Conservation (phyloP, 1,284 basidiomycete species). For the Ustilago shanxiensis region DNA sequence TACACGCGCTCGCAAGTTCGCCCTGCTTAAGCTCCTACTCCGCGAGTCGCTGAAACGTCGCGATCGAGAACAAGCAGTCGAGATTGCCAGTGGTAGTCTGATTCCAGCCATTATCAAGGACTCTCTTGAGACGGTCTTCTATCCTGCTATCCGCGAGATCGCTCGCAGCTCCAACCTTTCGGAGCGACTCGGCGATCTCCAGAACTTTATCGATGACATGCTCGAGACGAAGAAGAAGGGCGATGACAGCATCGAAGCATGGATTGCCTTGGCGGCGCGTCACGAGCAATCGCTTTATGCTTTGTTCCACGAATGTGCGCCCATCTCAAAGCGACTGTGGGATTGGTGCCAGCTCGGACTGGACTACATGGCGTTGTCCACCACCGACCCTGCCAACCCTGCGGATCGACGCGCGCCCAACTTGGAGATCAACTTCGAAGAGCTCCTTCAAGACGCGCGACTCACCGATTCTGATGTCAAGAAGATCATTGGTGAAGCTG, state of each 20-base stretch:
- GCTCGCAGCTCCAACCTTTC: conserved; percentile 57
- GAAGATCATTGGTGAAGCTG: conserved; percentile 58
- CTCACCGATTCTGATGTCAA: conserved; percentile 62
- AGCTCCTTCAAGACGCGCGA: conserved; percentile 63
- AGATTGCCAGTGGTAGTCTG: conserved; percentile 59
- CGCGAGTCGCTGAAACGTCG: conserved; percentile 63
- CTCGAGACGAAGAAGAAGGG: conserved; percentile 58
- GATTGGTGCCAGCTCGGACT: conserved; percentile 62
- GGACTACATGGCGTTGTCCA: conserved; percentile 67
- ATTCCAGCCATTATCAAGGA: conserved; percentile 66
- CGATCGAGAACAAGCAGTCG: conserved; percentile 64
- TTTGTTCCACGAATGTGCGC: conserved; percentile 64
- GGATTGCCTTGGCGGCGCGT: conserved; percentile 63
- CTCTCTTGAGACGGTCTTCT: conserved; percentile 63
- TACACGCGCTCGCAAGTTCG: conserved; percentile 64
- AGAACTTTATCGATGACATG: conserved; percentile 65
- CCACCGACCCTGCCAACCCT: conserved; percentile 65
- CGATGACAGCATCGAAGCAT: conserved; percentile 57
- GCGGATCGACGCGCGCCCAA: conserved; percentile 61
- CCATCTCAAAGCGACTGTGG: conserved; percentile 62
- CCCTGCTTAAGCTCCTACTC: conserved; percentile 64
- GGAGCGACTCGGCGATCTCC: conserved; percentile 64
- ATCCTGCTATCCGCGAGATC: conserved; percentile 57
- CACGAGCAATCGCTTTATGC: conserved; percentile 68
- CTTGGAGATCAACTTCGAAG: conserved; percentile 68